Base-by-base conservation (phyloP, 208 protist species). In the Trypanosoma mega region DNA sequence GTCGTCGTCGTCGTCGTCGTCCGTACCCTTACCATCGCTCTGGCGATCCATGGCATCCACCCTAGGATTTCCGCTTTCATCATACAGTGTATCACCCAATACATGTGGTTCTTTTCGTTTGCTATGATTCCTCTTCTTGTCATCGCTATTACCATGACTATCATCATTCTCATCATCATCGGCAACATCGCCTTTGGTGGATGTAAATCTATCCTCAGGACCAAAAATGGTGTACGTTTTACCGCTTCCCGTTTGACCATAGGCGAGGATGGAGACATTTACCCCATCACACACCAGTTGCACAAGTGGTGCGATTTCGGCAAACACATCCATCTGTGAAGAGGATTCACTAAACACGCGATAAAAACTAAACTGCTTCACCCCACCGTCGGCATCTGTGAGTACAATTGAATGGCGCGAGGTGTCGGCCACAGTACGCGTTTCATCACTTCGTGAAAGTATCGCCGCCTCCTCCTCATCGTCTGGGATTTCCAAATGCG, bases 201-300 rank as follows among this genome's bases (percentile, higher is more conserved):
- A 6, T 39, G 12, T 16, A 16, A 12, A 14, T 26, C 41, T 12
- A 14, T 23, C 36, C 21, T 50, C 53, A 5, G 36, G 34, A 14
- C 85, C 85, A 2, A 88, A n/a, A 27, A 90, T 87, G 14, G 82
- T 84, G 63, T 82, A 69, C 12, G 80, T 89, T 55, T 93, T 93
- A 26, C 87, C 87, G 39, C 63, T 78, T 27, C 83, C 81, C 9
- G 81, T 85, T 24, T 82, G 66, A 4, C 87, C 87, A 46, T 84
- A 82, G 1, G 81, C 82, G 24, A 91, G 24, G 14, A 93, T 66
- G 12, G 65, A 81, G 8, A 80, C 70, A 61, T 76, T 81, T 20
- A 71, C 55, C 5, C 80, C 85, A 44, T 76, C 69, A 12, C 85
- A 46, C 1, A 51, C 71, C 20, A 50, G 46, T 31, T 80, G 64